Base-by-base conservation (phyloP, 164 flowering plant genomes). In the Vitis rotundifolia region DNA sequence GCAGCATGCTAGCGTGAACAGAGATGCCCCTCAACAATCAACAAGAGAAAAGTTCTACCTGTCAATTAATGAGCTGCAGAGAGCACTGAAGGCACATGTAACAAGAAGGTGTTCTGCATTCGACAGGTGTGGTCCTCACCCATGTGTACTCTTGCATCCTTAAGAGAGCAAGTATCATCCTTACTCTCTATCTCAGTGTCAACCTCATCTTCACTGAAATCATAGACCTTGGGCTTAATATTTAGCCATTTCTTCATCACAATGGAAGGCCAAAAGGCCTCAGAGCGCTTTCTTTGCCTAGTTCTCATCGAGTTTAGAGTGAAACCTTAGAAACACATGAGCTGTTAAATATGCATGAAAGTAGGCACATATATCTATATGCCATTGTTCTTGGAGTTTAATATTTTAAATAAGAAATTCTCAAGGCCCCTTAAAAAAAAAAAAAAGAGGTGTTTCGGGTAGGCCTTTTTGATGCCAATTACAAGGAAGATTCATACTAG, bases 191-290 rank as follows among this genome's bases (percentile, higher is more conserved):
- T 81, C 68, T 93, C 97, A 11, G 93, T 88, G 59, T 93, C 98
- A 68, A 81, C 74, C 71, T 95, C 99, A 68, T 95, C 99, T 82
- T 91, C 99, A 69, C 98, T 92, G 69, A 95, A 95, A 55, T 93
- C 99, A 73, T 85, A 44, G 66, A 79, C 89, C 76, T 91, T 83
- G 1, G 99, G 99, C 89, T 86, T 81, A 65, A 95, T 88, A 72
- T 93, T 92, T 12, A 95, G 77, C 99, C 99, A 95, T 83, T 95
- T 95, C 78, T 95, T 95, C 98, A 95, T 90, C 70, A 95, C 89
- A 77, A 92, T 66, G 22, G 97, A 87, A 57, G 98, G 99, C 98
- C 96, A 91, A 71, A 92, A 94, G 22, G 89, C 97, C 93, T 88
- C 89, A 3, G 95, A 80, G 22, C 86, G 86, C 79, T 74, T 90